These are phyloP conservation scores for Mycena venus DNA, from an alignment of 768 basidiomycete species.

Conservation along the genomic window DNA sequence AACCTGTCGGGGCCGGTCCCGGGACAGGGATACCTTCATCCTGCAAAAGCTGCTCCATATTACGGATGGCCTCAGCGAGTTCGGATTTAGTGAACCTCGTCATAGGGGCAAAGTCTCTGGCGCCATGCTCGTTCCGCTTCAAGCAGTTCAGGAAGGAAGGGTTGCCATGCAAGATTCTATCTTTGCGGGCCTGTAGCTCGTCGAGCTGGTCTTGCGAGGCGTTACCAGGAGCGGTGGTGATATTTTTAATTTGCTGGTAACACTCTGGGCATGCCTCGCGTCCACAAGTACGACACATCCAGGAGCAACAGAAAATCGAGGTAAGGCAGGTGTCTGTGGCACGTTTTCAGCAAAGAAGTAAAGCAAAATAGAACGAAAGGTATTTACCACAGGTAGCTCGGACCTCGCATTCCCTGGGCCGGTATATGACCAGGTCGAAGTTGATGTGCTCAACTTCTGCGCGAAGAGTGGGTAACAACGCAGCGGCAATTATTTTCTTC, in stretches of 20 bases:
- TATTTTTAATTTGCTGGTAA: slow-evolving; percentile 74
- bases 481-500: slow-evolving; percentile 76
- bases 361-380: slow-evolving; percentile 8
- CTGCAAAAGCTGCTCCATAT: slow-evolving; percentile 72
- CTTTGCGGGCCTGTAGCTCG: slow-evolving; percentile 64
- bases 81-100: slow-evolving; percentile 80
- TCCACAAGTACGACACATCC: slow-evolving; percentile 93
- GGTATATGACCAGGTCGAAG: slow-evolving; percentile 70
- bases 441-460: slow-evolving; percentile 75
- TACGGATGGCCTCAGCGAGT: slow-evolving; percentile 71
- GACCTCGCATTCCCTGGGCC: slow-evolving; percentile 85
- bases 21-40: slow-evolving; percentile 22
- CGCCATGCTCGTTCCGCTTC: slow-evolving; percentile 76
- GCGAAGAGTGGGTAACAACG: slow-evolving; percentile 75
- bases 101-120: slow-evolving; percentile 81
- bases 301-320: slow-evolving; percentile 89
- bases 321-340: slow-evolving; percentile 91
- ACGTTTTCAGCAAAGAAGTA: slow-evolving; percentile 1
- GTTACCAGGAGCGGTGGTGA: slow-evolving; percentile 67
- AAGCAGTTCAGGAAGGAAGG: slow-evolving; percentile 84
- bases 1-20: background rate
- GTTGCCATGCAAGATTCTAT: slow-evolving; percentile 73
- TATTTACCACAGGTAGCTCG: slow-evolving; percentile 86
- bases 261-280: slow-evolving; percentile 92
- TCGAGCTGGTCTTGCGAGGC: slow-evolving; percentile 63